phyloP scores from a whole-genome alignment of 2,329 filamentous ascomycete species.

The Exophiala mesophila region DNA sequence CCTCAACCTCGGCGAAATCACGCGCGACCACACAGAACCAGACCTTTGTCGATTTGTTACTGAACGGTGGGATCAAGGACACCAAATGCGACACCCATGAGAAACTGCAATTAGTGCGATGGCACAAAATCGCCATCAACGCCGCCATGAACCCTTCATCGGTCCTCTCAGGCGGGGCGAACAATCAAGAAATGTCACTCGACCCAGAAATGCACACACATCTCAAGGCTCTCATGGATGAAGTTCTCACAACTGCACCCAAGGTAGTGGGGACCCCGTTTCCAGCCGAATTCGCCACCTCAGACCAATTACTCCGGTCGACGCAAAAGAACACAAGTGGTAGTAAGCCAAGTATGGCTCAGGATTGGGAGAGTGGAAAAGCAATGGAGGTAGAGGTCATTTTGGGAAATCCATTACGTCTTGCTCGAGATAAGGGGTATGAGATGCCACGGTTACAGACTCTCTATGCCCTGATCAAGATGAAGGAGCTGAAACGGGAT shows the following conservation, averaged over 20 bases:
- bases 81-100: conserved; percentile 60
- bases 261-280: conserved; percentile 59
- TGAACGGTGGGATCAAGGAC: conserved; percentile 57
- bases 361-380: conserved; percentile 64
- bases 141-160: conserved; percentile 69
- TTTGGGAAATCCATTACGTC: conserved; percentile 63
- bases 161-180: conserved; percentile 59
- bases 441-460: conserved; percentile 64
- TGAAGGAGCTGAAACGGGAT: conserved; percentile 54
- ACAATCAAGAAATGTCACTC: conserved; percentile 61
- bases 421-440: conserved; percentile 58
- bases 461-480: conserved; percentile 61
- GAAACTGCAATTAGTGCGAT: conserved; percentile 64
- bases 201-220: conserved; percentile 61
- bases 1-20: conserved; percentile 30
- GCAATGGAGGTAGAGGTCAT: conserved; percentile 69
- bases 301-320: conserved; percentile 59
- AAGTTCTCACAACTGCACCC: conserved; percentile 61
- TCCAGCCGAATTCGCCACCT: conserved; percentile 55
- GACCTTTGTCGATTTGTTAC: conserved; percentile 42
- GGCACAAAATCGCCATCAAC: conserved; percentile 75
- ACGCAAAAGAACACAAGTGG: conserved; percentile 54
- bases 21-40: conserved; percentile 34
- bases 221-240: conserved; percentile 62
- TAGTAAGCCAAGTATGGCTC: conserved; percentile 56